phyloP scores from a whole-genome alignment of 2,329 filamentous ascomycete genomes.

The Trichophyton verrucosum region DNA sequence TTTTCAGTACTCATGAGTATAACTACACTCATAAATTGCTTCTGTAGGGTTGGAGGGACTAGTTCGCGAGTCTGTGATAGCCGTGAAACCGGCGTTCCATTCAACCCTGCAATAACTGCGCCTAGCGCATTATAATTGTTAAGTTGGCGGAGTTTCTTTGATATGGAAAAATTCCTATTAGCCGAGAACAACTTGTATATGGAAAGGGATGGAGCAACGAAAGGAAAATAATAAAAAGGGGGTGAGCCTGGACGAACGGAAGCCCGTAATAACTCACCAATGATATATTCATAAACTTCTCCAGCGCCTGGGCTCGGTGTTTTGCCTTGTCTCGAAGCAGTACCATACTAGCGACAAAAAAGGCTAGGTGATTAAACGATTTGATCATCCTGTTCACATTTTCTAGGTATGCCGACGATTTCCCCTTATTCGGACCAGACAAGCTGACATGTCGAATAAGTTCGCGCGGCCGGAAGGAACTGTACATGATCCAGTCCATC shows the following conservation, averaged over 20 bases:
- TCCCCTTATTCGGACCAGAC: constrained; percentile 36
- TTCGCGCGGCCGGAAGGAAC: constrained; percentile 82
- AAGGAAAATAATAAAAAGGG: no score
- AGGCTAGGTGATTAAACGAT: constrained; percentile 78
- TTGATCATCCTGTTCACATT: constrained; percentile 91
- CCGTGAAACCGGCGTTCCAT: constrained; percentile 73
- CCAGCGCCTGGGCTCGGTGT: constrained; percentile 77
- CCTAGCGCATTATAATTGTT: constrained; percentile 97
- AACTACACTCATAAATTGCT: constrained; percentile 75
- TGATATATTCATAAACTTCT: constrained; percentile 91
- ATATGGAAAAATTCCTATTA: background rate
- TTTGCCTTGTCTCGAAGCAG: constrained; percentile 90
- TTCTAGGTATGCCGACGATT: constrained; percentile 61
- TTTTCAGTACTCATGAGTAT: constrained; percentile 89
- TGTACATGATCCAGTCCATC: constrained; percentile 98
- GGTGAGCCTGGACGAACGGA: background rate
- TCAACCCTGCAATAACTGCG: constrained; percentile 87
- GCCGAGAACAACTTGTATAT: background rate
- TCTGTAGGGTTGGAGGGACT: constrained; percentile 58
- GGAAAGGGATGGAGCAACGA: no score
- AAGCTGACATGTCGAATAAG: constrained; percentile 83
- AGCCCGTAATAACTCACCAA: constrained; percentile 25
- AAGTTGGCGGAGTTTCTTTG: constrained; percentile 64
- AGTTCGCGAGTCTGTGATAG: constrained; percentile 67
- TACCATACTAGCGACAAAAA: constrained; percentile 72